phyloP scores from a whole-genome alignment of 1,284 basidiomycete species.

The Sphaerobolus stellatus region DNA sequence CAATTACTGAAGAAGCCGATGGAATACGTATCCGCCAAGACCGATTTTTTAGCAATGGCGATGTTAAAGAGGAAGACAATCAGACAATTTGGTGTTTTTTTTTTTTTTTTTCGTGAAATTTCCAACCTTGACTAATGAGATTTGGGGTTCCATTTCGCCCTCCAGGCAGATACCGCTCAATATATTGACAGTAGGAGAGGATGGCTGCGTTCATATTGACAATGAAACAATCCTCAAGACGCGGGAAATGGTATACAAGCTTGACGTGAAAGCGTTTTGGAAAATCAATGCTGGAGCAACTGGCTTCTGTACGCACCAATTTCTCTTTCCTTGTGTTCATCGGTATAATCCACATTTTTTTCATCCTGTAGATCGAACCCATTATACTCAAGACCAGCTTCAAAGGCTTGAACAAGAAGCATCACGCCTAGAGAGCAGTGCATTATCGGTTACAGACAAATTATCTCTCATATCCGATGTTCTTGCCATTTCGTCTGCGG shows the following conservation, averaged over 20 bases:
- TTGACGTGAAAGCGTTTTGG: conserved; percentile 72
- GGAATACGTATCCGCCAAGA: conserved; percentile 84
- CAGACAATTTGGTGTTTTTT: conserved; percentile 79
- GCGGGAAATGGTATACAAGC: conserved; percentile 66
- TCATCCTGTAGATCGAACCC: not conserved
- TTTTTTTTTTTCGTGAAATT: not conserved
- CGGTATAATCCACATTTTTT: not conserved
- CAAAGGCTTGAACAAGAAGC: not conserved
- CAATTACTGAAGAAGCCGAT: conserved; percentile 73
- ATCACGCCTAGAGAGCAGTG: not conserved
- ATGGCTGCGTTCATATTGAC: conserved; percentile 64
- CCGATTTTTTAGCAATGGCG: conserved; percentile 88
- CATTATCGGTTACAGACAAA: not conserved
- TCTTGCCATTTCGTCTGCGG: not conserved
- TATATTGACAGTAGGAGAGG: conserved; percentile 61
- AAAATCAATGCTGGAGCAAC: conserved; percentile 80
- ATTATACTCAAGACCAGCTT: not conserved
- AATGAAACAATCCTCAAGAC: conserved; percentile 65
- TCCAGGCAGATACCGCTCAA: conserved; percentile 78
- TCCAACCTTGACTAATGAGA: not conserved
- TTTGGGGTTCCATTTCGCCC: not conserved
- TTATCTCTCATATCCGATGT: not conserved
- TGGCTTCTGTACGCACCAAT: not conserved
- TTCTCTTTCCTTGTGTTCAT: not conserved
- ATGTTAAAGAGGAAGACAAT: conserved; percentile 79